Evolutionary conservation across 257 asterid species (phyloP), one percentile per base, ranked within the genome.

Genomic region (Solanum gracilifrons): DNA sequence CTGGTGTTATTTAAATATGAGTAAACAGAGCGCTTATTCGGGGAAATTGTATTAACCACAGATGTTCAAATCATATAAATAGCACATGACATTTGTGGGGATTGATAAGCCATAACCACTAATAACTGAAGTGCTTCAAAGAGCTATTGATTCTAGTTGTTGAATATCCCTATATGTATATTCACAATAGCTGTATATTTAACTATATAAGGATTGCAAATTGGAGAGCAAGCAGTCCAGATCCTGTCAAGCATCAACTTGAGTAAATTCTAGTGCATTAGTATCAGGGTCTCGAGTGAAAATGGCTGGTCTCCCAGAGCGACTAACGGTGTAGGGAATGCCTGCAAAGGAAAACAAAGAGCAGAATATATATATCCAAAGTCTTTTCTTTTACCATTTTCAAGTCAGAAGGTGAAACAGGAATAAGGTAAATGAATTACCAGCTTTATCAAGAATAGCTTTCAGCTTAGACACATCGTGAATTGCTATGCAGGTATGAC

Each of bases 211-310:
- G 27, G 85, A 80, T 80, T 18, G 3, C 20, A 80, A 51, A 80
- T 18, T 46, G 11, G 20, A 80, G 69, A 80, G 41, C 69, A 80
- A 80, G 29, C 85, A 80, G 69, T 48, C 69, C 85, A 29, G 36
- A 46, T 80, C 62, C 15, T 29, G 29, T 80, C 69, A 80, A 80
- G 69, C 85, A 46, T 80, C 85, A 46, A 97, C 94, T 89, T 94
- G 99, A 2, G 98, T 95, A 87, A 97, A 97, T 89, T 97, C 98
- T 83, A 95, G 97, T 3, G 98, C 99, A 92, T 95, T 97, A 46
- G 98, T 92, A 62, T 95, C 98, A 12, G 98, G 99, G 90, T 97
- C 98, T 46, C 98, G 93, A 21, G 98, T 93, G 91, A 96, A 95
- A 66, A 95, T 93, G 9, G 98, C 99, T 6, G 98, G 98, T 90